phyloP scores from a whole-genome alignment of 164 flowering plant species.

The Magnolia changhungtana region DNA sequence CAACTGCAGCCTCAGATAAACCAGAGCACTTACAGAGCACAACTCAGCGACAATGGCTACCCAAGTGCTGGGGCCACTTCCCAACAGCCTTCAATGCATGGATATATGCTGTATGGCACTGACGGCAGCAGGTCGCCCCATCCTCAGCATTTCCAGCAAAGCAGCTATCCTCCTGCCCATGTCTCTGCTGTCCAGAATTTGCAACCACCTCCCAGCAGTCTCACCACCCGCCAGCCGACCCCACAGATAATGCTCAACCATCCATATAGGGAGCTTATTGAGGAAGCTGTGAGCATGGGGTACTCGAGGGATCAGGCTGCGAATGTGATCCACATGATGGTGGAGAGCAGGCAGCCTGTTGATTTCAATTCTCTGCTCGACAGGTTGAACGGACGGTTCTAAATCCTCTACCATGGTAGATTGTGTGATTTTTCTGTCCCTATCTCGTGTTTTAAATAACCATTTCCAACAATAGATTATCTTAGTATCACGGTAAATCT shows the following conservation, averaged over 20 bases:
- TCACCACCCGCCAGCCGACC: conserved; percentile 35
- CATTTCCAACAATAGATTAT: no score
- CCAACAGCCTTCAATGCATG: conserved; percentile 41
- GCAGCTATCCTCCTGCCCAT: conserved; percentile 53
- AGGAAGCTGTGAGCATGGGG: conserved; percentile 85
- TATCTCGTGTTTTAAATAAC: no score
- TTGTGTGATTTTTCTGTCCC: neutral
- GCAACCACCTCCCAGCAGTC: conserved; percentile 26
- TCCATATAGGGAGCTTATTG: conserved; percentile 68
- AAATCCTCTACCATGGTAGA: neutral
- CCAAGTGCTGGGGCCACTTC: conserved; percentile 42
- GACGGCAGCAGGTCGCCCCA: conserved; percentile 58
- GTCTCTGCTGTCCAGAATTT: conserved; percentile 37
- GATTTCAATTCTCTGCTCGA: conserved; percentile 85
- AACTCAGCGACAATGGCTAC: conserved; percentile 50
- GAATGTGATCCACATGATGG: conserved; percentile 67
- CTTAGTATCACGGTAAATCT: no score
- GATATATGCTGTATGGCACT: conserved; percentile 63
- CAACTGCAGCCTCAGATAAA: conserved; percentile 21
- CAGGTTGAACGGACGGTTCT: conserved; percentile 54
- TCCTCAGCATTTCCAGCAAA: conserved; percentile 52
- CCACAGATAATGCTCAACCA: conserved; percentile 52
- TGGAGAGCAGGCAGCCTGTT: conserved; percentile 70
- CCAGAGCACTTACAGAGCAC: conserved; percentile 42
- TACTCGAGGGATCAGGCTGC: conserved; percentile 70